Evolutionary conservation across 441 rosid species (phyloP).

Genomic region (Gossypium gossypioides): DNA sequence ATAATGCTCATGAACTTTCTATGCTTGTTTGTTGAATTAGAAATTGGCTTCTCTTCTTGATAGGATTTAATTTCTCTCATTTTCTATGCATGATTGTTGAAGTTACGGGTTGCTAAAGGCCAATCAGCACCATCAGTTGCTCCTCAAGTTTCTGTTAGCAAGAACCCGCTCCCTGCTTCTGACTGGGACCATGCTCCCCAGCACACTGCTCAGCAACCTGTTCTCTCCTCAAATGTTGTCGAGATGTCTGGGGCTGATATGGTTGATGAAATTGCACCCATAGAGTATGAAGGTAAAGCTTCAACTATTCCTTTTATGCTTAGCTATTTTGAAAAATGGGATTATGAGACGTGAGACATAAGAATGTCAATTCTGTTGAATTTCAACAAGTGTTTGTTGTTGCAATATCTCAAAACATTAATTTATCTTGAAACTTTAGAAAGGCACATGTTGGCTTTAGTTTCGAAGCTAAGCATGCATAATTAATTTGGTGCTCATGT

Average conservation of each 20-base stretch:
- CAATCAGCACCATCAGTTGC: conserved; percentile 31
- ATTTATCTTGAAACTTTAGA: neutral
- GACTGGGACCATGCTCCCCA: conserved; percentile 38
- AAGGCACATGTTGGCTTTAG: neutral
- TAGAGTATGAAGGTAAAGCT: conserved; percentile 46
- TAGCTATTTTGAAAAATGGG: neutral
- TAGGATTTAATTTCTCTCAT: neutral
- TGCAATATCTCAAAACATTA: neutral
- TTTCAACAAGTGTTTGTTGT: neutral
- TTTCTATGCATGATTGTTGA: conserved; percentile 7
- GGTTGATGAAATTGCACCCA: conserved; percentile 33
- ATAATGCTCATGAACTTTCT: neutral
- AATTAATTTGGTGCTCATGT: conserved; percentile 6
- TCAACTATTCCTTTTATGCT: neutral
- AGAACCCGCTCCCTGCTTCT: conserved; percentile 24
- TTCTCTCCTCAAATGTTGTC: conserved; percentile 23
- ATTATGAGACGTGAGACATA: neutral
- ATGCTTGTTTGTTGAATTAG: neutral
- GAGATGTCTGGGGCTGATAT: conserved; percentile 31
- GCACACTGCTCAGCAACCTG: conserved; percentile 21
- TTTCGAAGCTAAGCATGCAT: neutral
- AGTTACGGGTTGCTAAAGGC: conserved; percentile 51
- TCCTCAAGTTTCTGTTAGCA: conserved; percentile 31
- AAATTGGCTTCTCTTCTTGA: neutral
- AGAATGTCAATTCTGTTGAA: conserved; percentile 1